Percentiles rank a stretch among this genome's conserved stretches.
Conservation (phyloP, 225 moss, liverwort and hornwort species). For the Bryoerythrophyllum caledonicum region DNA sequence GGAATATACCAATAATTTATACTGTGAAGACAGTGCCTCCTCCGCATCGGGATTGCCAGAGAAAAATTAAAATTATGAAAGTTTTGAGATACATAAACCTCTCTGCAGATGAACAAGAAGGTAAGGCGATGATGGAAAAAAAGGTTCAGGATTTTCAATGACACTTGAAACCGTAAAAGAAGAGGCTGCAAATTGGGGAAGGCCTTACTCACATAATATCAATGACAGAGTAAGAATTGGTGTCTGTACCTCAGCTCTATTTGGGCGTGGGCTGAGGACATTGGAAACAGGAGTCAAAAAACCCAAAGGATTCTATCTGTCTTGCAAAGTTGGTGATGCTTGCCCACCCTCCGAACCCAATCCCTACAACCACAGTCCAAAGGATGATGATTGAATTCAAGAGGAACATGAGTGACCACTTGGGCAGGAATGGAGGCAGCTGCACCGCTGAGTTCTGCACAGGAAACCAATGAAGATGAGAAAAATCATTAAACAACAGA, state of each 20-base stretch:
- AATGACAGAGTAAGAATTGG: neutral
- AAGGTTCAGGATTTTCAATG: neutral
- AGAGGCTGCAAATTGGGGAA: neutral
- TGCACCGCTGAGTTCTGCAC: conserved; percentile 76
- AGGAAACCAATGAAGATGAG: neutral
- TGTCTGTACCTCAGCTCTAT: conserved; percentile 15
- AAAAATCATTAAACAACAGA: no score
- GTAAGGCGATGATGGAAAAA: neutral
- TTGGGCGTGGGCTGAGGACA: conserved; percentile 45
- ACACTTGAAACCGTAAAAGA: neutral
- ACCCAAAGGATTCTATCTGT: conserved; percentile 76
- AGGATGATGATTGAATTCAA: conserved; percentile 60
- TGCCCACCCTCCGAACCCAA: conserved; percentile 91
- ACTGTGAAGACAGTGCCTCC: no score
- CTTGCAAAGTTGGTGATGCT: conserved; percentile 80
- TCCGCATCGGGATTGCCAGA: no score
- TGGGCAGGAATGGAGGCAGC: conserved; percentile 63
- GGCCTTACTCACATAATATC: neutral
- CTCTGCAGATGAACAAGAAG: conserved; percentile 9
- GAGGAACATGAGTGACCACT: conserved; percentile 65
- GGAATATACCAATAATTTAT: no score
- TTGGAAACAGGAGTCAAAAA: conserved; percentile 88
- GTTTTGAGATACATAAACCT: no score
- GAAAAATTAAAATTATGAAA: no score
- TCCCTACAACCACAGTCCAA: conserved; percentile 70